These are phyloP conservation scores for Gremmenia infestans DNA, from an alignment of 2,329 filamentous ascomycete species.

Conservation along the genomic window DNA sequence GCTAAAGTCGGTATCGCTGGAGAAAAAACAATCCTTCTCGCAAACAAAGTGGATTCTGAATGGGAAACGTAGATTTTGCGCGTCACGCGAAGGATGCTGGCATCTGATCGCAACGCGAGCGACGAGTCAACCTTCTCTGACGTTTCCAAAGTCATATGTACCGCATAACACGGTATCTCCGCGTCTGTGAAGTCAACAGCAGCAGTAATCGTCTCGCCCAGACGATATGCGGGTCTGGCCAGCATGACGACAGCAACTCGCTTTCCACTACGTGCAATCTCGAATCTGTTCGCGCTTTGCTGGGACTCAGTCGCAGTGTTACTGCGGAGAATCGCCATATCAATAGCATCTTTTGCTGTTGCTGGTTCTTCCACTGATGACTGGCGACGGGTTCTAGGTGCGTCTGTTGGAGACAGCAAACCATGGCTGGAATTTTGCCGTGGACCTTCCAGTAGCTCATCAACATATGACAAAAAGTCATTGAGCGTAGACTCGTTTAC, in stretches of 20 bases:
- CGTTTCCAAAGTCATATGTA: conserved; percentile 81
- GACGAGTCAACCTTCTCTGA: conserved; percentile 75
- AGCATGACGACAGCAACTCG: conserved; percentile 89
- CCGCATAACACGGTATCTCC: conserved; percentile 77
- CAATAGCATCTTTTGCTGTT: conserved; percentile 78
- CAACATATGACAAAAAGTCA: conserved; percentile 73
- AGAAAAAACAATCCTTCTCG: conserved; percentile 71
- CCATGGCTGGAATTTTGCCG: conserved; percentile 50
- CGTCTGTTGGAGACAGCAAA: conserved; percentile 67
- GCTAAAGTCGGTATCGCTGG: conserved; percentile 78
- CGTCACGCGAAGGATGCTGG: conserved; percentile 82
- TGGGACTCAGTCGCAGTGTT: conserved; percentile 63
- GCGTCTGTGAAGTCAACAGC: conserved; percentile 78
- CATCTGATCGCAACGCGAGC: conserved; percentile 77
- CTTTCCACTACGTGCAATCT: conserved; percentile 87
- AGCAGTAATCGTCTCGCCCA: conserved; percentile 82
- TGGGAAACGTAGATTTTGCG: conserved; percentile 72
- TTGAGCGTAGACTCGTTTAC: conserved; percentile 40
- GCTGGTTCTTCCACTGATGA: conserved; percentile 52
- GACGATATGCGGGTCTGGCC: conserved; percentile 78
- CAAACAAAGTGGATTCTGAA: conserved; percentile 79
- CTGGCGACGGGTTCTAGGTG: conserved; percentile 48
- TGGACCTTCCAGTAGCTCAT: conserved; percentile 62
- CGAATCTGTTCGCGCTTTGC: conserved; percentile 86
- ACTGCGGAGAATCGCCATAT: conserved; percentile 82